A percentile compares a stretch with the other conserved stretches of the same genome.
Conservation (phyloP, 306 rosid species). For the Corylus americana region DNA sequence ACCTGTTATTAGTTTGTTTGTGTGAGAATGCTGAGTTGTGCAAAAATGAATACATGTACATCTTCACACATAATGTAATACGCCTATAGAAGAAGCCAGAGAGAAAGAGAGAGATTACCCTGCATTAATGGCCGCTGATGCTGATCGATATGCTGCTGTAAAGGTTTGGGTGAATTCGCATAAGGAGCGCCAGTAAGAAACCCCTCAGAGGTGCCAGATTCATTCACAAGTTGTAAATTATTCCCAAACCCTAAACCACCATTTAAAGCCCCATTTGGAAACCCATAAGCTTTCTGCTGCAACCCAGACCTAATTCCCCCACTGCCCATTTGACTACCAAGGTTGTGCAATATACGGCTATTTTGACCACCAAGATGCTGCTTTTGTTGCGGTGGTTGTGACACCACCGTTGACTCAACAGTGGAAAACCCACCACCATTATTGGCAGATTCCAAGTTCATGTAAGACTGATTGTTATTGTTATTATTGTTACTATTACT, state of each 20-base stretch:
- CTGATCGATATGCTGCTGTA: slow-evolving; percentile 69
- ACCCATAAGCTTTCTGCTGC: slow-evolving; percentile 72
- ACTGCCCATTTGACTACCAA: slow-evolving; percentile 70
- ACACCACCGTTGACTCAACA: slow-evolving; percentile 59
- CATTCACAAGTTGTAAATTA: slow-evolving; percentile 57
- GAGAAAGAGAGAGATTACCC: slow-evolving; percentile 46
- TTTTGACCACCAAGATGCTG: slow-evolving; percentile 75
- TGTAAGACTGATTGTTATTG: slow-evolving; percentile 46
- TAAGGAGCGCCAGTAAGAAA: slow-evolving; percentile 48
- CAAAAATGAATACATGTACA: slow-evolving; percentile 4
- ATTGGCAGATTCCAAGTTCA: slow-evolving; percentile 63
- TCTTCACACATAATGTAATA: background rate
- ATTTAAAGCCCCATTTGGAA: slow-evolving; percentile 73
- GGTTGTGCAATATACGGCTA: slow-evolving; percentile 65
- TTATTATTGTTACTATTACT: slow-evolving; percentile 37
- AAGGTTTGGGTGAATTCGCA: slow-evolving; percentile 66
- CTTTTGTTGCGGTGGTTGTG: slow-evolving; percentile 75
- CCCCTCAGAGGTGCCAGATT: slow-evolving; percentile 66
- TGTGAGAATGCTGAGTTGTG: slow-evolving; percentile 31
- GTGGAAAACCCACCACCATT: slow-evolving; percentile 62
- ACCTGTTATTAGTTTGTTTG: slow-evolving; percentile 53
- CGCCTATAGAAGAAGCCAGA: background rate
- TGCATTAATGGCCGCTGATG: slow-evolving; percentile 60
- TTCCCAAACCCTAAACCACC: slow-evolving; percentile 75
- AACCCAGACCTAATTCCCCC: slow-evolving; percentile 83